phyloP scores from a whole-genome alignment of 129 eudicot genomes.

The Flaveria brownii region DNA sequence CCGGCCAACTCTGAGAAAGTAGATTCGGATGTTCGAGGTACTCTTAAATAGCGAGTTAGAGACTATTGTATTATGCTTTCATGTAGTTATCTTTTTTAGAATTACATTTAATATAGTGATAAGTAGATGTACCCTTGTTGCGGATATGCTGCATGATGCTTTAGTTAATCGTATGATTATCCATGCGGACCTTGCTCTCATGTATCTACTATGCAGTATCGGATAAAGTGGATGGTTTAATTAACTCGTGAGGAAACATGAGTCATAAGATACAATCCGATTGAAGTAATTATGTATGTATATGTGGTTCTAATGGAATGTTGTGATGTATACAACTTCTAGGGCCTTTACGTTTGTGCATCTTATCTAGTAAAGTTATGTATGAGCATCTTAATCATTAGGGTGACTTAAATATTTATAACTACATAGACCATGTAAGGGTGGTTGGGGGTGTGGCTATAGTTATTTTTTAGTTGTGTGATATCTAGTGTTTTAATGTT shows the following conservation, averaged over 20 bases:
- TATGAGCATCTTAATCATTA: slow-evolving; percentile 1
- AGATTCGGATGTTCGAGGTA: slow-evolving; percentile 83
- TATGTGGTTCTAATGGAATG: not conserved
- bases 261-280: not conserved
- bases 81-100: not conserved
- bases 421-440: too few species aligned
- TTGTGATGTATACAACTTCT: not conserved
- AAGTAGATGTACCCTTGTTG: slow-evolving; percentile 8
- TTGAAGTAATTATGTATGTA: not conserved
- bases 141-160: slow-evolving; percentile 18
- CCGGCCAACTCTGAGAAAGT: slow-evolving; percentile 71
- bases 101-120: slow-evolving; percentile 6
- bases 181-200: not conserved
- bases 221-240: slow-evolving; percentile 6
- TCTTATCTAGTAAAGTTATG: not conserved
- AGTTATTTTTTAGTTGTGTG: not conserved
- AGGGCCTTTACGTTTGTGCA: not conserved
- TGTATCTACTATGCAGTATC: slow-evolving; percentile 19
- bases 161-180: slow-evolving; percentile 13
- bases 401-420: not conserved
- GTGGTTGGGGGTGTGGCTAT: too few species aligned
- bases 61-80: slow-evolving; percentile 10
- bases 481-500: not conserved
- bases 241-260: not conserved
- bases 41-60: slow-evolving; percentile 12